Evolutionary conservation across 495 filamentous ascomycete species (phyloP), one percentile per base, ranked within the genome.

Genomic region (Xylaria flabelliformis): DNA sequence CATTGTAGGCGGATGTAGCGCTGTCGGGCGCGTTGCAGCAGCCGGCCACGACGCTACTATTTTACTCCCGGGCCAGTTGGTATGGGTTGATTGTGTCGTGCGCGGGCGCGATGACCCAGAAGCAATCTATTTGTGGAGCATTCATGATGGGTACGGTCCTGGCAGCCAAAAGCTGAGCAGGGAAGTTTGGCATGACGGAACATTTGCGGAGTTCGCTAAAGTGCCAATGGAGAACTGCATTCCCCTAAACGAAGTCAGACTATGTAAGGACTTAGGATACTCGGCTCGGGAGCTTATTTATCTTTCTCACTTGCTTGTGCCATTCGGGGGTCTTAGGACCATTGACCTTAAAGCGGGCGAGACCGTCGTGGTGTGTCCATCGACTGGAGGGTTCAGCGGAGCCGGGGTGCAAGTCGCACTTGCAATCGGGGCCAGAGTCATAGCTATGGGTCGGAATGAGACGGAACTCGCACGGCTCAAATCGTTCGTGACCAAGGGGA

Each of bases 361-460:
- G 73, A 80, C 79, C 0, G 74, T 89, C 21, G 80, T 89, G 69
- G 77, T 88, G 10, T 80, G 79, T 8, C 87, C 87, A 0, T 84
- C 85, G 1, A 88, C 85, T 0, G 85, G 85, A 0, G 63, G 62
- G 4, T 89, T 81, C 69, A 81, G 84, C 19, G 81, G 85, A 19
- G 81, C 77, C 2, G 84, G 81, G 1, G 85, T 87, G 3, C 59
- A 73, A 2, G 77, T 85, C 12, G 86, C 86, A 0, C 70, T 85
- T 0, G 85, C 86, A 3, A 82, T 88, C 76, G 87, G 87, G 0
- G 85, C 85, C 7, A 82, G 73, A 1, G 86, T 89, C 19, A 76
- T 88, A 32, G 86, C 86, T 5, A 76, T 81, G 36, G 84, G 85
- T 24, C 78, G 87, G 5, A 86, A 86, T 70, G 64, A 82, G 32